phyloP scores from a whole-genome alignment of 108 stramenopile genomes.

The Fistulifera solaris region DNA sequence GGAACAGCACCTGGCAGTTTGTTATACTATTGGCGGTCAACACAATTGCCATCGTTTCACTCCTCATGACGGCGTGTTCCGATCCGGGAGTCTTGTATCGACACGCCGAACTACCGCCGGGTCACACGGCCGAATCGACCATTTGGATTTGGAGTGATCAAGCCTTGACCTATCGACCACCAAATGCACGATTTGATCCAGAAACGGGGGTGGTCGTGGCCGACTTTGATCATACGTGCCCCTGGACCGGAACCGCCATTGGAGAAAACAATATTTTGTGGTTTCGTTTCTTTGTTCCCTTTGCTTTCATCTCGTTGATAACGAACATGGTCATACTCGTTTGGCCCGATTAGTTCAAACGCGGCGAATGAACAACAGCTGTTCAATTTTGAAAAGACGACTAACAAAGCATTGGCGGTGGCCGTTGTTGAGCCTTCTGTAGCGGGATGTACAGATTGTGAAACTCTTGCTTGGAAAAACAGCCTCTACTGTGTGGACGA shows the following conservation, averaged over 20 bases:
- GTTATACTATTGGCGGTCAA: slow-evolving; percentile 22
- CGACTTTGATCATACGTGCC: slow-evolving; percentile 84
- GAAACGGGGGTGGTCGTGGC: slow-evolving; percentile 79
- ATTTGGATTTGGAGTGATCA: slow-evolving; percentile 81
- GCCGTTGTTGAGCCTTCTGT: no score
- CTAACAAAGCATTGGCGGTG: no score
- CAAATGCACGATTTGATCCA: slow-evolving; percentile 61
- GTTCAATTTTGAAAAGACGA: no score
- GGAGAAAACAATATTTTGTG: slow-evolving; percentile 73
- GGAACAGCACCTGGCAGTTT: slow-evolving; percentile 13
- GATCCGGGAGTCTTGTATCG: slow-evolving; percentile 52
- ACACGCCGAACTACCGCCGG: slow-evolving; percentile 16
- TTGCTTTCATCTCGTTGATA: slow-evolving; percentile 2
- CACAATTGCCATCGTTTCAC: slow-evolving; percentile 16
- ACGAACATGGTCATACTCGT: slow-evolving; percentile 10
- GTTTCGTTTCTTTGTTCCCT: slow-evolving; percentile 44
- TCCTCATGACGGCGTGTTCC: slow-evolving; percentile 30
- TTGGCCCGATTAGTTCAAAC: no score
- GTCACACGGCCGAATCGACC: not conserved
- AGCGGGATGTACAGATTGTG: no score
- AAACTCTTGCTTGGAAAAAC: no score
- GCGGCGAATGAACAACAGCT: no score
- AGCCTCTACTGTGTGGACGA: no score
- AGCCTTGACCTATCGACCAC: slow-evolving; percentile 74
- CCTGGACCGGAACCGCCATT: slow-evolving; percentile 78